These are phyloP conservation scores for Spencermartinsiella europaea DNA, from an alignment of 805 yeast species.

Conservation along the genomic window DNA sequence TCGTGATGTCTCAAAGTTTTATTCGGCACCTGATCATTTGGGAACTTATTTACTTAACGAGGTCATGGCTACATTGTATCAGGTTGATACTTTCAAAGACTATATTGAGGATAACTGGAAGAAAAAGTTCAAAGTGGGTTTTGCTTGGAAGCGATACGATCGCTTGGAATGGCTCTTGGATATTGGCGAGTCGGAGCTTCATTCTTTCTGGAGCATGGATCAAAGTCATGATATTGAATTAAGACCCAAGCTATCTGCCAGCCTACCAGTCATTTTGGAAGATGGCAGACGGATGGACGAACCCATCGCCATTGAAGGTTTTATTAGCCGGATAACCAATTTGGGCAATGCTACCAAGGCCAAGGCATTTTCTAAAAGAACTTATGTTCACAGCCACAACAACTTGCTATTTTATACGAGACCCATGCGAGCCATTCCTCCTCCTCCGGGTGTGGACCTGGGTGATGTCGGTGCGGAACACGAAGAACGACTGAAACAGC, in stretches of 20 bases:
- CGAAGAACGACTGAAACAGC: constrained; percentile 17
- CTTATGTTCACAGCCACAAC: constrained; percentile 61
- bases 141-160: constrained; percentile 65
- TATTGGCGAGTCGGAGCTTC: constrained; percentile 38
- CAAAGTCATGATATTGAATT: constrained; percentile 56
- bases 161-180: constrained; percentile 65
- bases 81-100: constrained; percentile 16
- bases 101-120: constrained; percentile 14
- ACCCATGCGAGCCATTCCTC: constrained; percentile 57
- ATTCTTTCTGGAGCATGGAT: constrained; percentile 40
- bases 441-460: constrained; percentile 40
- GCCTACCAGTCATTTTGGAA: constrained; percentile 21
- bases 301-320: constrained; percentile 81
- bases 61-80: constrained; percentile 33
- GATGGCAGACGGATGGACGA: constrained; percentile 36
- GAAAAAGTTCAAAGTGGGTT: constrained; percentile 37
- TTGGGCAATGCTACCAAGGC: constrained; percentile 40
- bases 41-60: constrained; percentile 33
- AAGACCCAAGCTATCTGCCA: constrained; percentile 35
- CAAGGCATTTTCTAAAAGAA: constrained; percentile 41
- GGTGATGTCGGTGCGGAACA: constrained; percentile 28
- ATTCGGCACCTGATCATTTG: constrained; percentile 13
- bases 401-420: constrained; percentile 55
- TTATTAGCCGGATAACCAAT: constrained; percentile 52
- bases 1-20: constrained; percentile 3